Conservation (phyloP, 352 stramenopile species). For the Phytophthora idaei region DNA sequence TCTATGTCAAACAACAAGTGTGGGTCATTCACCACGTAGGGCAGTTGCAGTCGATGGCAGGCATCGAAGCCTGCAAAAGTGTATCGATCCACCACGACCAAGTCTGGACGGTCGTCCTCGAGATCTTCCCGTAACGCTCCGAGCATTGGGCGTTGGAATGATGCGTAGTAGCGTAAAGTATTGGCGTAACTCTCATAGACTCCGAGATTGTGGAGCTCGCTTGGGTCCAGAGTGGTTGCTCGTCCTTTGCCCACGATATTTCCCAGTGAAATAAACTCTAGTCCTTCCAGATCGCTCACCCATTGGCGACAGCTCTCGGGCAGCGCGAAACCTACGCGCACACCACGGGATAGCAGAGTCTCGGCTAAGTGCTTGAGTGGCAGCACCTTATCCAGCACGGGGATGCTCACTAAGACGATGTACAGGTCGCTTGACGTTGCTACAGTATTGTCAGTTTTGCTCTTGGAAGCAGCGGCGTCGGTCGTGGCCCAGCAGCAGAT, state of each 20-base stretch:
- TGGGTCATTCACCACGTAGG: constrained; percentile 83
- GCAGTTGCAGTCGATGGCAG: constrained; percentile 63
- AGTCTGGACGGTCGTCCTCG: constrained; percentile 63
- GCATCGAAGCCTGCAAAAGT: constrained; percentile 83
- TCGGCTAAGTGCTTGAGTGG: constrained; percentile 82
- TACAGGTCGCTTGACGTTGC: constrained; percentile 51
- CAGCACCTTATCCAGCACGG: constrained; percentile 83
- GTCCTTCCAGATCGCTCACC: constrained; percentile 70
- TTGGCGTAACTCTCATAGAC: constrained; percentile 74
- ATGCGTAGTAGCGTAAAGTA: constrained; percentile 77
- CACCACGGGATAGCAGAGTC: constrained; percentile 72
- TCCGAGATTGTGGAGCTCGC: constrained; percentile 40
- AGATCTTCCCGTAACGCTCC: constrained; percentile 59
- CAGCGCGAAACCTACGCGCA: constrained; percentile 79
- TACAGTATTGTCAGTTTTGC: constrained; percentile 8
- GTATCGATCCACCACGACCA: constrained; percentile 82
- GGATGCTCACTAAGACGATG: constrained; percentile 84
- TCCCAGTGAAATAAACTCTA: constrained; percentile 85
- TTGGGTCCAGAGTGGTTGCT: constrained; percentile 31
- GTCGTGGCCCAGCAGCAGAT: constrained; percentile 27
- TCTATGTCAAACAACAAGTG: constrained; percentile 88
- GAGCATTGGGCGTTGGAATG: constrained; percentile 83
- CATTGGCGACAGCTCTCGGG: constrained; percentile 83
- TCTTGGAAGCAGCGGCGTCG: constrained; percentile 8
- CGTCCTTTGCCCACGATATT: constrained; percentile 56